Evolutionary conservation across 2,329 filamentous ascomycete genomes (phyloP), one percentile per base, ranked within the genome.

Genomic region (Knoxdaviesia proteae): DNA sequence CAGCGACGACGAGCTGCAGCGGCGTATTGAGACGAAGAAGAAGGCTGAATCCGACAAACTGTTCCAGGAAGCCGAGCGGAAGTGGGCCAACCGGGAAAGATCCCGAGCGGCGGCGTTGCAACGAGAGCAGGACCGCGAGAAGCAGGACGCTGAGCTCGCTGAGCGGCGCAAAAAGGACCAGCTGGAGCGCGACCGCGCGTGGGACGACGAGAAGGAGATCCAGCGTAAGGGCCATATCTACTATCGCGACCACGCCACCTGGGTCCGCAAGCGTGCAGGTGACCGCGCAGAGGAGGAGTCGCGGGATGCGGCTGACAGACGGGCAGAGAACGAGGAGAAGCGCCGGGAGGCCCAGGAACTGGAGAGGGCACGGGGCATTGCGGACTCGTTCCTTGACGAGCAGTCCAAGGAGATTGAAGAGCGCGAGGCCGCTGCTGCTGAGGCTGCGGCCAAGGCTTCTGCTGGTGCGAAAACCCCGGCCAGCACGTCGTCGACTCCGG

Each of bases 1-100:
- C 3, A 84, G 79, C 49, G 90, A 98, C 52, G 77, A 80, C 8
- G 88, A 96, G 56, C 65, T 96, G 0, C 78, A 93, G 56, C 68
- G 69, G 32, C 71, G 86, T 39, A 74, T 80, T 11, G 61, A 74
- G 48, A 71, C 73, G 30, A 87, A 84, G 58, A 75, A 77, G 49
- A 69, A 80, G 34, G 67, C 77, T 0, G 86, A 94, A 29, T 69
- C 76, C 0, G 82, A 94, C 40, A 84, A 87, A 54, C 65, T 74
- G 39, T 94, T 84, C 54, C 65, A 81, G 0, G 87, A 94, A 51
- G 80, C 87, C 38, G 84, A 94, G 56, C 76, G 84, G 32, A 79
- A 84, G 47, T 96, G 88, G 88, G 67, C 84, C 31, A 93, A 92
- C 55, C 76, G 87, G 38, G 90, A 98, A 57, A 74, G 80, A 43